These are phyloP conservation scores for Orbilia quercus DNA, from an alignment of 2,329 filamentous ascomycete genomes.

Conservation along the genomic window DNA sequence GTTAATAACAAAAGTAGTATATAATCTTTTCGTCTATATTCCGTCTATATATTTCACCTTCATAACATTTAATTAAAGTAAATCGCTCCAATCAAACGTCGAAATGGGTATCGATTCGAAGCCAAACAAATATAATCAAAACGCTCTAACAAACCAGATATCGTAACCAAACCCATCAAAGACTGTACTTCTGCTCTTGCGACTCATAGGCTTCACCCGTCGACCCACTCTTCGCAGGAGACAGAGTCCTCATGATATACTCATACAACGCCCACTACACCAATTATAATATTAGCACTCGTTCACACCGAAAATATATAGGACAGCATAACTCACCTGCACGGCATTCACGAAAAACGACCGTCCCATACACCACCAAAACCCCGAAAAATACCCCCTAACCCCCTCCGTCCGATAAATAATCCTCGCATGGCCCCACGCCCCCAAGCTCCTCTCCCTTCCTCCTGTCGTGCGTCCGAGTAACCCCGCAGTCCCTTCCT, in stretches of 20 bases:
- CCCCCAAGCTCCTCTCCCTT: slow-evolving; percentile 63
- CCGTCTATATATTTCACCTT: background rate
- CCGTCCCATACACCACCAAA: slow-evolving; percentile 83
- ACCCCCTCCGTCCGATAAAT: slow-evolving; percentile 74
- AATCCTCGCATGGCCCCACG: slow-evolving; percentile 73
- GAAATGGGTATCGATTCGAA: slow-evolving; percentile 27
- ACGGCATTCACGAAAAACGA: slow-evolving; percentile 94
- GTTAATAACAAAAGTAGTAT: background rate
- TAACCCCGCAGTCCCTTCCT: slow-evolving; percentile 60
- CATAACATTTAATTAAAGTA: background rate
- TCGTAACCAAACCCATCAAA: slow-evolving; percentile 22
- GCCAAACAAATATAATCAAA: slow-evolving; percentile 9
- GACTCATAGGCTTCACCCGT: slow-evolving; percentile 8
- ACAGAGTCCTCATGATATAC: slow-evolving; percentile 77
- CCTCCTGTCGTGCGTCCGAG: slow-evolving; percentile 59
- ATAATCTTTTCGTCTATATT: slow-evolving; percentile 1
- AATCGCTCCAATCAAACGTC: slow-evolving; percentile 4
- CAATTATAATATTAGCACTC: slow-evolving; percentile 23
- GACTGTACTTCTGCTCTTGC: slow-evolving; percentile 30
- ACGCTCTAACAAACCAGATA: background rate
- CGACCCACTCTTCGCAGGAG: slow-evolving; percentile 8
- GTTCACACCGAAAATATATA: background rate
- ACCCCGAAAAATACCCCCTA: slow-evolving; percentile 75
- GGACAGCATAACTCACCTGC: slow-evolving; percentile 66
- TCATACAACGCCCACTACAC: slow-evolving; percentile 86